Conservation (phyloP, 257 asterid genomes). For the Solanum paucissectum region DNA sequence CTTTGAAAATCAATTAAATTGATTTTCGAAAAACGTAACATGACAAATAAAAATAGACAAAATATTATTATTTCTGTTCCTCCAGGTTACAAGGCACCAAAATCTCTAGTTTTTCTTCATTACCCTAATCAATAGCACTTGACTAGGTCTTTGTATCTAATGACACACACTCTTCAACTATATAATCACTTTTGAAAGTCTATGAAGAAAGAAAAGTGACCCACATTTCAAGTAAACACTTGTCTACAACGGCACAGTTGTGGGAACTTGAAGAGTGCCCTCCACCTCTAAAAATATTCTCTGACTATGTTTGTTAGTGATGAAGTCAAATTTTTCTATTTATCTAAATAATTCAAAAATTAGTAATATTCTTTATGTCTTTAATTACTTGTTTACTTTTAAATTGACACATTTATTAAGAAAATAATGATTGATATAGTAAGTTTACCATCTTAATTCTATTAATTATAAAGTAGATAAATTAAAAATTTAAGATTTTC, state of each 20-base stretch:
- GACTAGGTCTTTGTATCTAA: not conserved
- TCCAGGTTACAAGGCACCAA: not conserved
- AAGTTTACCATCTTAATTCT: too few relatives aligned
- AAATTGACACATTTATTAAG: too few relatives aligned
- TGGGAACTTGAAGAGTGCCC: not conserved
- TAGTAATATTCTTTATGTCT: too few relatives aligned
- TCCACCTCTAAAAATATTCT: not conserved
- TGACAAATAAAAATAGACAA: too few relatives aligned
- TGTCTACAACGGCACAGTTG: not conserved
- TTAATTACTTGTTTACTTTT: too few relatives aligned
- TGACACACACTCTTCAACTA: constrained; percentile 8
- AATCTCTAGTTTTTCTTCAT: not conserved
- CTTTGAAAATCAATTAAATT: too few relatives aligned
- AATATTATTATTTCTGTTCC: not conserved
- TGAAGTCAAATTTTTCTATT: too few relatives aligned
- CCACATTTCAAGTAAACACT: not conserved
- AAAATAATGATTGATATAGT: too few relatives aligned
- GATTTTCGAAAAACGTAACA: too few relatives aligned
- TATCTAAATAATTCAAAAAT: too few relatives aligned
- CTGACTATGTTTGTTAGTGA: not conserved
- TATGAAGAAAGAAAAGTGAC: not conserved
- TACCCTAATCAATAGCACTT: not conserved
- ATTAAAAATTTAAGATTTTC: too few relatives aligned
- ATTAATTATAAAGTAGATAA: too few relatives aligned
- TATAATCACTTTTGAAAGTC: not conserved